Base-by-base conservation (phyloP, 768 basidiomycete genomes). In the Kondoa malvinella region DNA sequence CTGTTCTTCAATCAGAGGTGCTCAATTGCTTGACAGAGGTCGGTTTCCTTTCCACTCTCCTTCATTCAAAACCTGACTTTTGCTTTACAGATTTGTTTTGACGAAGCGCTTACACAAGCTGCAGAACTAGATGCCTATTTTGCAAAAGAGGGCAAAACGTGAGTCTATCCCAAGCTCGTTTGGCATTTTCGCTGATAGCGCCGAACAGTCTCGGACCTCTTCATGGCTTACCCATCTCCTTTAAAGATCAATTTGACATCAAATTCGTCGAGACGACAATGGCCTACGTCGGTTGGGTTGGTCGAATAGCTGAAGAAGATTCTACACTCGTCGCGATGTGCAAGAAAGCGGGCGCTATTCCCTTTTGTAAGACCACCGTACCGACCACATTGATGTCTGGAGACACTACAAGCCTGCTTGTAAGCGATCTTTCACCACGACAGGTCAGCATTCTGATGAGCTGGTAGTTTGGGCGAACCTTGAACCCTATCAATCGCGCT, bases 121-220 rank as follows among this genome's bases (percentile, higher is more conserved):
- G 76, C 80, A 15, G 81, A 84, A 73, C 79, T 90, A 1, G 89
- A 91, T 72, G 82, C 81, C 2, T 77, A 83, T 70, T 76, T 87
- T 58, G 80, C 79, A 71, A 77, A 72, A 68, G 88, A 84, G 0
- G 89, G 88, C 27, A 81, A 81, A 69, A 77, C 82, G 78, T 86
- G 1, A 89, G 89, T 0, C 85, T 86, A 1, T 78, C 89, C 40
- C 40, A 50, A 66, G 8, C 27, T 21, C 8, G 40, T 50, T 21
- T 8, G 12, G 40, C 40, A 50, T 50, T 8, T 50, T 8, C 21
- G 40, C 40, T 50, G 21, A 17, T 16, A 29, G 26, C 4, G 25
- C 16, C 12, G 27, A 21, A 27, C 8, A 63, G 61, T 33, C 27
- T 58, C 26, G 56, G 68, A 3, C 73, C 76, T 1, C 69, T 78